These are phyloP conservation scores for Candida montana DNA, from an alignment of 805 yeast species.

Conservation along the genomic window DNA sequence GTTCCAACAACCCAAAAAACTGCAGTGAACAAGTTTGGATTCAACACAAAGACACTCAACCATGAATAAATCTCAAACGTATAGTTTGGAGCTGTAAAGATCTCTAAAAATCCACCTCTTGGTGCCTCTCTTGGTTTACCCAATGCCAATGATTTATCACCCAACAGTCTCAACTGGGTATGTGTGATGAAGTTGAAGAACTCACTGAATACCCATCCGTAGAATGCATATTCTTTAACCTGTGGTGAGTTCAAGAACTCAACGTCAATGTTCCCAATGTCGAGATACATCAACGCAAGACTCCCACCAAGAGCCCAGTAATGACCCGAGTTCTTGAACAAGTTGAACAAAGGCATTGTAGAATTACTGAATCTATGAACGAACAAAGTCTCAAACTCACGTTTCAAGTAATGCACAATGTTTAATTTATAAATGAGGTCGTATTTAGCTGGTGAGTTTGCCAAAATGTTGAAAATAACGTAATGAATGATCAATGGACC, in stretches of 20 bases:
- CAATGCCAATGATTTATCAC: slow-evolving; percentile 29
- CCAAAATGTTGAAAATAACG: slow-evolving; percentile 45
- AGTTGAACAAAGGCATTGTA: slow-evolving; percentile 87
- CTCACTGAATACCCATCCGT: slow-evolving; percentile 45
- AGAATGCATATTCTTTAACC: slow-evolving; percentile 14
- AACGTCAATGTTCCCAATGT: slow-evolving; percentile 58
- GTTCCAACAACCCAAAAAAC: slow-evolving; percentile 67
- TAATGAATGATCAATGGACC: slow-evolving; percentile 87
- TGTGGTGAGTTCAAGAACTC: slow-evolving; percentile 27
- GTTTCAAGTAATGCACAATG: slow-evolving; percentile 73
- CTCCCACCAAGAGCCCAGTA: slow-evolving; percentile 91
- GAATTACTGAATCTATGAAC: slow-evolving; percentile 82
- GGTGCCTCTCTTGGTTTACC: slow-evolving; percentile 41
- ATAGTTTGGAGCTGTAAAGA: slow-evolving; percentile 90
- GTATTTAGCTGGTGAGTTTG: slow-evolving; percentile 21
- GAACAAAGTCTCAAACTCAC: slow-evolving; percentile 82
- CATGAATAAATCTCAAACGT: slow-evolving; percentile 80
- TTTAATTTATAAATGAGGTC: slow-evolving; percentile 39
- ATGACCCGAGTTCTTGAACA: slow-evolving; percentile 85
- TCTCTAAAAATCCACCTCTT: slow-evolving; percentile 74
- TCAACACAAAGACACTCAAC: slow-evolving; percentile 63
- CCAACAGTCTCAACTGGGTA: slow-evolving; percentile 50
- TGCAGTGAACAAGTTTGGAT: slow-evolving; percentile 72
- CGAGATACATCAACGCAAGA: slow-evolving; percentile 42
- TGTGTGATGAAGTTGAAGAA: slow-evolving; percentile 71